Percentiles rank a stretch among this genome's conserved stretches.
phyloP scores from a whole-genome alignment of 2,329 filamentous ascomycete species.

The Aspergillus novoparasiticus region DNA sequence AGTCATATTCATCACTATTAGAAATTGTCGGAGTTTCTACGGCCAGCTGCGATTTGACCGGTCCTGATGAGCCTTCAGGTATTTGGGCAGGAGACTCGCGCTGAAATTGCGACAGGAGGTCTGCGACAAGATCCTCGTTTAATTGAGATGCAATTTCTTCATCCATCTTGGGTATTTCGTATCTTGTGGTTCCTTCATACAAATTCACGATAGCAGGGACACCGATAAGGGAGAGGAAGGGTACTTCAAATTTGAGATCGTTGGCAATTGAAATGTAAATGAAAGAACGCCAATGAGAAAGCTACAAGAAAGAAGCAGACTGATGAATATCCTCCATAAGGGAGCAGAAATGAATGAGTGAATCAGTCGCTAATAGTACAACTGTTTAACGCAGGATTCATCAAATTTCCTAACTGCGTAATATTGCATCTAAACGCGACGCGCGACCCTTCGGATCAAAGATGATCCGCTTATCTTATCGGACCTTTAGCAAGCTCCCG shows the following conservation, averaged over 20 bases:
- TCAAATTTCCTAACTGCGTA: conserved; percentile 14
- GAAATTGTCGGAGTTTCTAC: conserved; percentile 36
- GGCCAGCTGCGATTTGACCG: conserved; percentile 10
- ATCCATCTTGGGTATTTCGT: background rate
- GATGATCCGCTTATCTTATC: conserved; percentile 26
- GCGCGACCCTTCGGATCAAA: conserved; percentile 11
- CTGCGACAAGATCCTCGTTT: conserved; percentile 21
- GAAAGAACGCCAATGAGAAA: background rate
- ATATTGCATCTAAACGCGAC: conserved; percentile 16
- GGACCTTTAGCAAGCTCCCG: conserved; percentile 18
- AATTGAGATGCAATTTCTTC: conserved; percentile 2
- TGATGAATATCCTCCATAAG: background rate
- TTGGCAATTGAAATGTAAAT: background rate
- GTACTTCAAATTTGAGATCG: background rate
- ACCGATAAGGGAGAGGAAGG: background rate
- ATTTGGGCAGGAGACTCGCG: background rate
- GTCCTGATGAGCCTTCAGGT: background rate
- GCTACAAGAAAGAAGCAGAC: background rate
- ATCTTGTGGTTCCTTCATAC: background rate
- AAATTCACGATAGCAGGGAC: background rate
- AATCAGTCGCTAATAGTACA: background rate
- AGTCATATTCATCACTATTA: conserved; percentile 40
- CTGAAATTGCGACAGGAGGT: conserved; percentile 23
- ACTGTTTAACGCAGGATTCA: background rate
- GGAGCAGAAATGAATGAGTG: background rate